Percentiles rank a stretch among this genome's conserved stretches.
phyloP scores from a whole-genome alignment of 208 protist genomes.

The Leishmania arabica region DNA sequence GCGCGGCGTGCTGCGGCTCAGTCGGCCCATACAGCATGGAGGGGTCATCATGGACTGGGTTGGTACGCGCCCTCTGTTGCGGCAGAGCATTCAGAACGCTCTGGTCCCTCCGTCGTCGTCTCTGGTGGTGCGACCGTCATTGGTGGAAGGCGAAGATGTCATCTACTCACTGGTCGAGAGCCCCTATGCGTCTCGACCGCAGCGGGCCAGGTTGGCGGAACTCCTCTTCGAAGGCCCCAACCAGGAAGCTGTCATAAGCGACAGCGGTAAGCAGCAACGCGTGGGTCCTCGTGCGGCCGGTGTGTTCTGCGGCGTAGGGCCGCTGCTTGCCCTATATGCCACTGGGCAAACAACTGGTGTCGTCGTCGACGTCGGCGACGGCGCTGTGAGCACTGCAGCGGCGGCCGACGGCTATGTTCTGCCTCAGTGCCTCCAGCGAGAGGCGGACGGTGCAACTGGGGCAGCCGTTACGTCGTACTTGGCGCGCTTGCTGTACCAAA shows the following conservation, averaged over 20 bases:
- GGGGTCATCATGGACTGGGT: constrained; percentile 51
- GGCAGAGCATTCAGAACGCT: constrained; percentile 16
- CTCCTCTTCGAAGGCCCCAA: constrained; percentile 44
- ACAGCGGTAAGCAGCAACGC: constrained; percentile 74
- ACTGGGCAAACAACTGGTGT: constrained; percentile 64
- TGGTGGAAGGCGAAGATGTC: constrained; percentile 5
- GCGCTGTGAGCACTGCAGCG: constrained; percentile 48
- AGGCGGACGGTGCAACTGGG: constrained; percentile 47
- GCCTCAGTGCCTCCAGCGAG: constrained; percentile 44
- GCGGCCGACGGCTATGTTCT: constrained; percentile 58
- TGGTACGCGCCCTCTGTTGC: constrained; percentile 27
- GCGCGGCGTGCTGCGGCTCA: constrained; percentile 62
- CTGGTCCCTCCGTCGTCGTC: constrained; percentile 1
- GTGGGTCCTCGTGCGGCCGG: constrained; percentile 38
- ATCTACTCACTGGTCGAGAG: constrained; percentile 56
- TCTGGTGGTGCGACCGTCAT: background rate
- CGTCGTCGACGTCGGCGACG: constrained; percentile 65
- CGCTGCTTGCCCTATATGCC: constrained; percentile 64
- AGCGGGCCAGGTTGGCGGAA: constrained; percentile 59
- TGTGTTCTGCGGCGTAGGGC: constrained; percentile 54
- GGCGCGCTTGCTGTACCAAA: constrained; percentile 44
- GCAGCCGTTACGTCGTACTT: constrained; percentile 56
- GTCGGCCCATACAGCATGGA: constrained; percentile 75
- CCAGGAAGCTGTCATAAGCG: background rate
- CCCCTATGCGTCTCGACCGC: constrained; percentile 57